Conservation (phyloP, 805 yeast species). For the Diddensiella caesifluorescens region DNA sequence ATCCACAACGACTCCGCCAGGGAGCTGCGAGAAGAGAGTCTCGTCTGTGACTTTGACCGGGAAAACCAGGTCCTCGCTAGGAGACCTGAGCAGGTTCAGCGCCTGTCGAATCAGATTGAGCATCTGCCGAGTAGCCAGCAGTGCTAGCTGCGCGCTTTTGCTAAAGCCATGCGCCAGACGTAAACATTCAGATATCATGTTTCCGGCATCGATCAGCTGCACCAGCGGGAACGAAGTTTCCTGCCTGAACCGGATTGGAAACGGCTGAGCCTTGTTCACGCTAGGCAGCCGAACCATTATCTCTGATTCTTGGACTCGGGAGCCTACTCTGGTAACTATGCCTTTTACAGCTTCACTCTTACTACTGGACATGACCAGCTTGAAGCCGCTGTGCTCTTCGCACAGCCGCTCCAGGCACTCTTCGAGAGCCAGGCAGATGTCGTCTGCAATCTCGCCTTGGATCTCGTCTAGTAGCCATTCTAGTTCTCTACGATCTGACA, state of each 20-base stretch:
- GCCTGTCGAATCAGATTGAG: slow-evolving; percentile 7
- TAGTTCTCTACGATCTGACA: too few relatives aligned
- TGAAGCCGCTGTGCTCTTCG: slow-evolving; percentile 16
- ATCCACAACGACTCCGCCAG: slow-evolving; percentile 17
- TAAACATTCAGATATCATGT: slow-evolving; percentile 14
- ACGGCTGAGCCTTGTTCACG: slow-evolving; percentile 14
- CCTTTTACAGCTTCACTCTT: slow-evolving; percentile 24
- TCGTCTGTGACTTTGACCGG: slow-evolving; percentile 13
- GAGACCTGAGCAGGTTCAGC: slow-evolving; percentile 11
- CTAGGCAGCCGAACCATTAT: slow-evolving; percentile 15
- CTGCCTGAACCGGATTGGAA: slow-evolving; percentile 9
- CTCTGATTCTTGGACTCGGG: slow-evolving; percentile 15
- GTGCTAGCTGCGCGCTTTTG: slow-evolving; percentile 2
- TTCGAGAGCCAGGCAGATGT: slow-evolving; percentile 16
- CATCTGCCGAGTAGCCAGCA: not conserved
- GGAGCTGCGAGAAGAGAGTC: slow-evolving; percentile 12
- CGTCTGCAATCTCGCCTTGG: slow-evolving; percentile 10
- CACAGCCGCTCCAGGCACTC: slow-evolving; percentile 19
- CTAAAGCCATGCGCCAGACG: not conserved
- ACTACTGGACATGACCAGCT: slow-evolving; percentile 22
- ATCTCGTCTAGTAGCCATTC: slow-evolving; percentile 20
- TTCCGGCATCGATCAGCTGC: slow-evolving; percentile 21
- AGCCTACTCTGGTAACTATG: slow-evolving; percentile 19
- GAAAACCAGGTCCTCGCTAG: slow-evolving; percentile 10
- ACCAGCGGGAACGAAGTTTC: slow-evolving; percentile 9